Evolutionary conservation across 106 monocot genomes (phyloP).

Genomic region (Phalaenopsis equestris): DNA sequence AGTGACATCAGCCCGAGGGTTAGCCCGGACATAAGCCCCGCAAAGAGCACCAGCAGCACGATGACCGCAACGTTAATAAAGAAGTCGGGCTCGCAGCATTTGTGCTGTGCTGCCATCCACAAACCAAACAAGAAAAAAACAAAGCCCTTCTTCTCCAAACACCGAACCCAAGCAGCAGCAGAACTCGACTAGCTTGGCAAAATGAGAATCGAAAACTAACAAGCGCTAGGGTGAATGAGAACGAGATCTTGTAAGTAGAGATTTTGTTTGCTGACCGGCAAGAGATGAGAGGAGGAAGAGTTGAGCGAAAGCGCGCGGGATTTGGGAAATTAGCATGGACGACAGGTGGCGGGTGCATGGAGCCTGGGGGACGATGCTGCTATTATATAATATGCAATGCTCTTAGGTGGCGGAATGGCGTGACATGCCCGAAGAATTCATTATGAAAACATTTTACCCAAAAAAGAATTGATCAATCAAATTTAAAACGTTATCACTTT

Average conservation of each 20-base stretch:
- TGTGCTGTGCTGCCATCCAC: slow-evolving; percentile 59
- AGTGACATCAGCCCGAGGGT: slow-evolving; percentile 68
- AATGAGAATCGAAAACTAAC: neutral
- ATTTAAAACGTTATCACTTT: too few species aligned
- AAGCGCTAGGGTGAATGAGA: neutral
- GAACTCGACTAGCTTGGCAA: neutral
- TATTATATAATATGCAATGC: neutral
- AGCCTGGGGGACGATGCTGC: neutral
- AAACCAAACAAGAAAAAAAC: neutral
- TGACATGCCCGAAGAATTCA: neutral
- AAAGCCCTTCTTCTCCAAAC: neutral
- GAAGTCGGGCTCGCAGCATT: slow-evolving; percentile 39
- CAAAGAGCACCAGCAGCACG: slow-evolving; percentile 47
- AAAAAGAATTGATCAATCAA: too few species aligned
- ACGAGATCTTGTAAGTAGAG: neutral
- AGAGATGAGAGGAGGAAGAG: neutral
- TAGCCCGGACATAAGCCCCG: slow-evolving; percentile 69
- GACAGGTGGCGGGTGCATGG: neutral
- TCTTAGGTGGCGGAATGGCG: neutral
- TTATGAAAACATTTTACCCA: too few species aligned
- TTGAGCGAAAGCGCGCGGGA: neutral
- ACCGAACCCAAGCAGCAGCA: slow-evolving; percentile 1
- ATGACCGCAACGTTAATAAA: slow-evolving; percentile 35
- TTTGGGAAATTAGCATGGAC: neutral
- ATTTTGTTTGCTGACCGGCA: neutral